Conservation (phyloP, 108 stramenopile genomes). For the Epithemia pelagica region DNA sequence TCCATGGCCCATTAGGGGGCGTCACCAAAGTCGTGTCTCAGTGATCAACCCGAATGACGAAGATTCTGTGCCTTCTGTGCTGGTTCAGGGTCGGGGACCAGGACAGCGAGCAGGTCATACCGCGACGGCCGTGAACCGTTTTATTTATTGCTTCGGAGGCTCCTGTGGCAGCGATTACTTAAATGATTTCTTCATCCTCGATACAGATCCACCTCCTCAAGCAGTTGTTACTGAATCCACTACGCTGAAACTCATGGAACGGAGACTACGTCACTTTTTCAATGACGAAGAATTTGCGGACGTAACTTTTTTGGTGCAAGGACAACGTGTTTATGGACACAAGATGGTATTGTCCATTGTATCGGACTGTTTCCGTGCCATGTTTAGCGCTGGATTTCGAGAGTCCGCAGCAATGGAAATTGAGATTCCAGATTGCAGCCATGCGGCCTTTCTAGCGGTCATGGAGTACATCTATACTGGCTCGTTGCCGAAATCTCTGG, state of each 20-base stretch:
- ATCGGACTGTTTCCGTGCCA: conserved; percentile 87
- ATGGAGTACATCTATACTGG: conserved; percentile 94
- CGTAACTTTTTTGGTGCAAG: conserved; percentile 89
- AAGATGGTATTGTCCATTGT: conserved; percentile 76
- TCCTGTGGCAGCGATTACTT: conserved; percentile 69
- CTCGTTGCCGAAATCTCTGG: conserved; percentile 28
- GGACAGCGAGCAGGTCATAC: conserved; percentile 90
- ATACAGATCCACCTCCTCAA: conserved; percentile 79
- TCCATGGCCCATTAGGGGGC: neutral
- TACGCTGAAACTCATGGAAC: conserved; percentile 52
- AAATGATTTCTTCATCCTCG: conserved; percentile 81
- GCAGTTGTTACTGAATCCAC: conserved; percentile 57
- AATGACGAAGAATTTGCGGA: conserved; percentile 86
- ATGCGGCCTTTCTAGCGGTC: conserved; percentile 72
- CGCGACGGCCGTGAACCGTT: conserved; percentile 80
- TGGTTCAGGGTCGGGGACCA: conserved; percentile 66
- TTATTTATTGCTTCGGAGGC: conserved; percentile 82
- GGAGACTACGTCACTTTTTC: conserved; percentile 67
- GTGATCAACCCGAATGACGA: conserved; percentile 77
- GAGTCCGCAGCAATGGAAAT: conserved; percentile 72
- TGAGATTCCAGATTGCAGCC: conserved; percentile 71
- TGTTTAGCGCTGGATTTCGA: conserved; percentile 85
- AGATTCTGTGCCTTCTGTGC: conserved; percentile 64
- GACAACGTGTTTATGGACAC: conserved; percentile 76
- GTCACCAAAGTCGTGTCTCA: conserved; percentile 17